Percentiles rank a stretch among this genome's conserved stretches.
These are phyloP conservation scores for Ogataea naganishii DNA, from an alignment of 805 yeast genomes.

Conservation along the genomic window DNA sequence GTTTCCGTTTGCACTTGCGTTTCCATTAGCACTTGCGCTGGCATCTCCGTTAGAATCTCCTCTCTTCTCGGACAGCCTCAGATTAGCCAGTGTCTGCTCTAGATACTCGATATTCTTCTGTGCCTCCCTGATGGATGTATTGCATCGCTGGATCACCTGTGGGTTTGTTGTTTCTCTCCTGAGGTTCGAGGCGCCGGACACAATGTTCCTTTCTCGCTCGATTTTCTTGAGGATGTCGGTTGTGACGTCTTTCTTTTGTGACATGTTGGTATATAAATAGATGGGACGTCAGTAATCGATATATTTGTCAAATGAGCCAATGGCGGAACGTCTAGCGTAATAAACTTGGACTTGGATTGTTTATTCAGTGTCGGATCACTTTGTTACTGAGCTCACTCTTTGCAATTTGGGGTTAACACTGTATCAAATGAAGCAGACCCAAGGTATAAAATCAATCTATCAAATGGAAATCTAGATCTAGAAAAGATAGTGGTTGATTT, in stretches of 20 bases:
- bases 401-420: too few species aligned
- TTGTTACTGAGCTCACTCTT: too few species aligned
- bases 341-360: too few species aligned
- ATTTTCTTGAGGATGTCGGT: conserved; percentile 78
- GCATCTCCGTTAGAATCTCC: conserved; percentile 1
- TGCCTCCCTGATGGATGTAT: conserved; percentile 84
- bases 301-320: background rate
- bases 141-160: conserved; percentile 83
- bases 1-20: conserved; percentile 13
- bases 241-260: conserved; percentile 26
- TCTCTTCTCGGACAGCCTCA: conserved; percentile 29
- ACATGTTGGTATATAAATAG: conserved; percentile 6
- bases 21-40: conserved; percentile 3
- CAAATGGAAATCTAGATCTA: too few species aligned
- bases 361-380: too few species aligned
- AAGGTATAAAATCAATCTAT: too few species aligned
- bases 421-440: too few species aligned
- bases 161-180: conserved; percentile 72
- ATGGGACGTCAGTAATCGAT: background rate
- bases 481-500: too few species aligned
- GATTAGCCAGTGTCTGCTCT: conserved; percentile 63
- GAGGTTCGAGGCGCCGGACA: conserved; percentile 77
- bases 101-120: conserved; percentile 85
- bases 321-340: background rate
- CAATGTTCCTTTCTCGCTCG: conserved; percentile 80